phyloP scores from a whole-genome alignment of 2,329 filamentous ascomycete species.

The Lizonia empirigonia region DNA sequence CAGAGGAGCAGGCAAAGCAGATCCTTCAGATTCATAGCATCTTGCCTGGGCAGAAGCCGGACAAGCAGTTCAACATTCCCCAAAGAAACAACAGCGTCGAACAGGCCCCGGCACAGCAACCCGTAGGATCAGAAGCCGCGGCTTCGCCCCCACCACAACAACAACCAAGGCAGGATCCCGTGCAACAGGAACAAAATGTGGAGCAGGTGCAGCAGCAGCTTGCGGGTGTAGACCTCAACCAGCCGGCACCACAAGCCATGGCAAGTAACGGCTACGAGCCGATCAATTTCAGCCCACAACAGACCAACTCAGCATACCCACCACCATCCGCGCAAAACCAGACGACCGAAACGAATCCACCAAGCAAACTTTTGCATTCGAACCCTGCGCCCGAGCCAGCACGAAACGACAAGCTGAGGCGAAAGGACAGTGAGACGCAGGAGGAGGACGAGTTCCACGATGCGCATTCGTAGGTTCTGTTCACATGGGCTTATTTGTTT shows the following conservation, averaged over 20 bases:
- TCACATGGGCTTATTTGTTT: conserved; percentile 4
- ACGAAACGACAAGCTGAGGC: conserved; percentile 29
- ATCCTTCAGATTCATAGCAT: conserved; percentile 87
- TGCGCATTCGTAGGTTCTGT: conserved; percentile 46
- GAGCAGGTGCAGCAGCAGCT: conserved; percentile 17
- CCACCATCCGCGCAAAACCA: conserved; percentile 11
- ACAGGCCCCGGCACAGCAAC: conserved; percentile 8
- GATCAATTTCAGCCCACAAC: conserved; percentile 8
- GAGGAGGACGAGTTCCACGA: conserved; percentile 56
- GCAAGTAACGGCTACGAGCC: conserved; percentile 2
- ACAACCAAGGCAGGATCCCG: conserved; percentile 5
- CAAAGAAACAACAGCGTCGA: conserved; percentile 50
- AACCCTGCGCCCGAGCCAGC: conserved; percentile 28
- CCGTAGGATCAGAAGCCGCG: not conserved
- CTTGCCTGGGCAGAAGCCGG: conserved; percentile 72
- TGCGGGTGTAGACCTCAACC: conserved; percentile 12
- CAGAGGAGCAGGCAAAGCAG: conserved; percentile 76
- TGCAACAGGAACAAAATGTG: conserved; percentile 12
- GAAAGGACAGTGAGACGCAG: conserved; percentile 51
- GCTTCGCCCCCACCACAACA: conserved; percentile 7
- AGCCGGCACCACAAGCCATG: conserved; percentile 18
- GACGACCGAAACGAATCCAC: conserved; percentile 28
- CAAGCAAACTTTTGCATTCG: conserved; percentile 36
- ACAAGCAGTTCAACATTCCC: conserved; percentile 61
- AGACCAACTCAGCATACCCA: not conserved